A percentile compares a stretch with the other conserved stretches of the same genome.
Conservation (phyloP, 2,329 filamentous ascomycete genomes). For the Penicillium paneum region DNA sequence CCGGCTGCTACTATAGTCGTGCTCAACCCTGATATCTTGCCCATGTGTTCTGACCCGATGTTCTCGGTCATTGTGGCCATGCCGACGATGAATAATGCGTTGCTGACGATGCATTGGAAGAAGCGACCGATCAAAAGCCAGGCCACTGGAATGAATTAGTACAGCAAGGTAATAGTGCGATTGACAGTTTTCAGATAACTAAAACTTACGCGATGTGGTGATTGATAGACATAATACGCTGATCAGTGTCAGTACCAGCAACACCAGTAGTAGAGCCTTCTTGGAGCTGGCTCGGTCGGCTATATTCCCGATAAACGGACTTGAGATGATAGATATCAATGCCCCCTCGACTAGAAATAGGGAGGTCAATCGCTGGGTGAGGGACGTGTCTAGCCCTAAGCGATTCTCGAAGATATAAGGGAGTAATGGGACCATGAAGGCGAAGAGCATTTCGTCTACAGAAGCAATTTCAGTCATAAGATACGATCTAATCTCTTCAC, state of each 20-base stretch:
- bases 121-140: conserved; percentile 15
- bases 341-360: conserved; percentile 22
- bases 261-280: conserved; percentile 8
- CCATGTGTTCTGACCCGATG: conserved; percentile 14
- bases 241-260: conserved; percentile 10
- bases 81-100: conserved; percentile 14
- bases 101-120: conserved; percentile 13
- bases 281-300: conserved; percentile 15
- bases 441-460: conserved; percentile 20
- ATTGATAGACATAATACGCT: conserved; percentile 11
- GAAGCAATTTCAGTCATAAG: not conserved
- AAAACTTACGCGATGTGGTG: conserved; percentile 2
- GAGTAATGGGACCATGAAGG: conserved; percentile 22
- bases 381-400: conserved; percentile 10
- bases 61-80: conserved; percentile 16
- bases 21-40: conserved; percentile 12
- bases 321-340: conserved; percentile 17
- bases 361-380: conserved; percentile 15
- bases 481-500: not conserved
- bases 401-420: conserved; percentile 19
- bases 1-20: conserved; percentile 14
- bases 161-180: not conserved
- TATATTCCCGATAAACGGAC: conserved; percentile 17
- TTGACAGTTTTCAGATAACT: not conserved
- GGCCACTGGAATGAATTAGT: not conserved